Conservation (phyloP, 2,329 filamentous ascomycete species). For the Calycina herbarum region DNA sequence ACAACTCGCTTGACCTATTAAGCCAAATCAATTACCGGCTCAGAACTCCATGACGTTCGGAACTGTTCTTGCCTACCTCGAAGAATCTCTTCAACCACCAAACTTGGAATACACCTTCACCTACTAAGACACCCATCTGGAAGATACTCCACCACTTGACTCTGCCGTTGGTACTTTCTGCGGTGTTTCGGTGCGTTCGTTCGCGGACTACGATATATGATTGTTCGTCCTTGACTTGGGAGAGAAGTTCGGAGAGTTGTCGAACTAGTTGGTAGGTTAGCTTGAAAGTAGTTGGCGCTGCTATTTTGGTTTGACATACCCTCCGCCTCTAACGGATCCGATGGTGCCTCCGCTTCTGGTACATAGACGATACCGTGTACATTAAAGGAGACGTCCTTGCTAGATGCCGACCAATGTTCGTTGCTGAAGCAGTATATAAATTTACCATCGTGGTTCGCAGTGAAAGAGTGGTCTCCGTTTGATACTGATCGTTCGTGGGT, state of each 20-base stretch:
- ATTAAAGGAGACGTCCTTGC: slow-evolving; percentile 98
- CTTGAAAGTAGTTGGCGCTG: neutral
- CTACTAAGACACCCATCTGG: slow-evolving; percentile 83
- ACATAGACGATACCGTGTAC: slow-evolving; percentile 99
- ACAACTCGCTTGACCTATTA: slow-evolving; percentile 63
- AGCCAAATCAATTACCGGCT: slow-evolving; percentile 35
- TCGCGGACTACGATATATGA: slow-evolving; percentile 94
- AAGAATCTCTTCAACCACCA: slow-evolving; percentile 99
- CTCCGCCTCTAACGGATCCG: slow-evolving; percentile 89
- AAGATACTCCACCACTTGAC: slow-evolving; percentile 99
- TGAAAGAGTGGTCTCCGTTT: slow-evolving; percentile 92
- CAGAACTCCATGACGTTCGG: slow-evolving; percentile 35
- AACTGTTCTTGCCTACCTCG: slow-evolving; percentile 57
- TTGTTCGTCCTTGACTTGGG: slow-evolving; percentile 96
- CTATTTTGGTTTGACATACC: slow-evolving; percentile 50
- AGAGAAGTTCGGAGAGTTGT: slow-evolving; percentile 78
- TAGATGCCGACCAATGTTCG: slow-evolving; percentile 94
- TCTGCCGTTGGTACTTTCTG: slow-evolving; percentile 93
- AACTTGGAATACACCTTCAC: slow-evolving; percentile 95
- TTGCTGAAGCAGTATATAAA: slow-evolving; percentile 99
- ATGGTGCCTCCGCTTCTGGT: slow-evolving; percentile 77
- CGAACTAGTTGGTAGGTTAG: slow-evolving; percentile 58
- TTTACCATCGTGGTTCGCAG: slow-evolving; percentile 79
- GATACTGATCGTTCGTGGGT: slow-evolving; percentile 79
- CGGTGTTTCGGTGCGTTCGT: slow-evolving; percentile 95